Evolutionary conservation across 2,329 filamentous ascomycete genomes (phyloP).

Genomic region (Xylariaceae sp.): DNA sequence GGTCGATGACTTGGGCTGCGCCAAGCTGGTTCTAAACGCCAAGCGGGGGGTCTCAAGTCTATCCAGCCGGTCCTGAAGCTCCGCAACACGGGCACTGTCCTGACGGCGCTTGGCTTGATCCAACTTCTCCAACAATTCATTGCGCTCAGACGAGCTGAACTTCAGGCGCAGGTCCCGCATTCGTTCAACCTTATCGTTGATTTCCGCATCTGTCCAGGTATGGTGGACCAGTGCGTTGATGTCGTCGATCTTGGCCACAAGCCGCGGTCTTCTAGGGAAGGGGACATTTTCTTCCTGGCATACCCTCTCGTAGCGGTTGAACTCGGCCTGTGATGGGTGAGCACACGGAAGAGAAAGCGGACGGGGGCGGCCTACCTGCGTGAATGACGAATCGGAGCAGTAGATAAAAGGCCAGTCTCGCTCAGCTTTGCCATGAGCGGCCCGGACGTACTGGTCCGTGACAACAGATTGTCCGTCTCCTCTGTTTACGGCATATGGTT

Average conservation of each 20-base stretch:
- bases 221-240: slow-evolving; percentile 75
- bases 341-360: slow-evolving; percentile 3
- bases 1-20: slow-evolving; percentile 43
- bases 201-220: slow-evolving; percentile 74
- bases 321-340: slow-evolving; percentile 54
- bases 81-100: slow-evolving; percentile 48
- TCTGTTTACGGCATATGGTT: slow-evolving; percentile 74
- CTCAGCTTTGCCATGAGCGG: slow-evolving; percentile 74
- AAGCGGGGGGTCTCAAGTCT: slow-evolving; percentile 61
- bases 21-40: slow-evolving; percentile 62
- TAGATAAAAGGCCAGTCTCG: slow-evolving; percentile 85
- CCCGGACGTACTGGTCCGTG: slow-evolving; percentile 77
- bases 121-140: slow-evolving; percentile 56
- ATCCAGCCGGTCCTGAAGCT: slow-evolving; percentile 54
- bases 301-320: slow-evolving; percentile 70
- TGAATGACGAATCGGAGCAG: slow-evolving; percentile 78
- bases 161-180: slow-evolving; percentile 61
- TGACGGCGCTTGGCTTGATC: slow-evolving; percentile 58
- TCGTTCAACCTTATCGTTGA: slow-evolving; percentile 69
- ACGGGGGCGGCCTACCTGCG: slow-evolving; percentile 51
- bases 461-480: slow-evolving; percentile 68
- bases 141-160: slow-evolving; percentile 59
- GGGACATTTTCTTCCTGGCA: slow-evolving; percentile 65
- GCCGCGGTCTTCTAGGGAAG: slow-evolving; percentile 62
- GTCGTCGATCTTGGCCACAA: slow-evolving; percentile 67